Evolutionary conservation across 768 basidiomycete genomes (phyloP), one percentile per base, ranked within the genome.

Genomic region (Leccinum disarticulatum): DNA sequence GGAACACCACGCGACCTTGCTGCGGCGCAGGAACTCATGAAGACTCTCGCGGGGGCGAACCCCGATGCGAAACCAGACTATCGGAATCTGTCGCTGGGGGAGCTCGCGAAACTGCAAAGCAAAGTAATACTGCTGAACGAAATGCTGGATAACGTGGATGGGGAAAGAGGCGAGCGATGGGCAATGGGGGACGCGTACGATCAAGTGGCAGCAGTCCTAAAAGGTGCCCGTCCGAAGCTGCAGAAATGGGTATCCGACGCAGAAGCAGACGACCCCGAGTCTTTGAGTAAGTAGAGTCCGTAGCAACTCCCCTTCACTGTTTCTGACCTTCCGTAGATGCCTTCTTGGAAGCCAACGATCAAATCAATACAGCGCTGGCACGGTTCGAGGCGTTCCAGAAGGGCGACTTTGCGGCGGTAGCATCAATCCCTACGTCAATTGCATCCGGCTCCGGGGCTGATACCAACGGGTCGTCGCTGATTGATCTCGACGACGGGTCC

Each of bases 161-260:
- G 76, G 10, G 74, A 77, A 52, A 80, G 83, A 46, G 84, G 90
- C 3, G 95, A 98, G 76, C 80, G 78, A 60, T 92, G 95, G 66
- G 93, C 85, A 35, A 78, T 83, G 35, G 96, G 97, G 4, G 97
- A 99, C 73, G 95, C 86, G 2, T 99, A 98, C 66, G 91, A 97
- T 76, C 97, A 99, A 87, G 94, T 98, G 2, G 90, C 96, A 0
- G 77, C 84, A 1, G 87, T 96, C 41, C 83, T 97, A 14, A 80
- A 78, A 30, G 82, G 83, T 49, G 95, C 95, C 2, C 83, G 95
- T 51, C 97, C 97, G 0, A 98, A 91, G 77, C 83, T 98, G 49
- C 97, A 99, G 74, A 96, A 94, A 68, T 98, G 97, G 96, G 91
- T 98, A 59, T 92, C 90, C 10, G 94, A 98, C 65, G 94, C 93